Evolutionary conservation across 2,329 filamentous ascomycete species (phyloP).

Genomic region (Aspergillus jensenii): DNA sequence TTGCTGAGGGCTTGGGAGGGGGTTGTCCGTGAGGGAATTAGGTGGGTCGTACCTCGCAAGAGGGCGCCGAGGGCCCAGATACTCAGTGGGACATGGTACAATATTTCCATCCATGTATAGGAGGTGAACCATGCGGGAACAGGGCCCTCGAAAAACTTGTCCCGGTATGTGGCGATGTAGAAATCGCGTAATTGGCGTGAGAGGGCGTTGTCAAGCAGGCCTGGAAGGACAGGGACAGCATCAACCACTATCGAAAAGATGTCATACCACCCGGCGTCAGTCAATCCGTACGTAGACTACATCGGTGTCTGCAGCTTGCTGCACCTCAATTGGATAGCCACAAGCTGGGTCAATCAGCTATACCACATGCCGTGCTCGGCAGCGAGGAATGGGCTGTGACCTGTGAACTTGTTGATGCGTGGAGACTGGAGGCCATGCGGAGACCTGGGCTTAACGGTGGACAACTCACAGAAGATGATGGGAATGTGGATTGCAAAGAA

Average conservation of each 20-base stretch:
- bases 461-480: slow-evolving; percentile 56
- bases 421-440: background rate
- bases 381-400: background rate
- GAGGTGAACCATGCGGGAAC: slow-evolving; percentile 58
- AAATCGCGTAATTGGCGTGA: slow-evolving; percentile 53
- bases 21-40: background rate
- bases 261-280: slow-evolving; percentile 7
- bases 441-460: background rate
- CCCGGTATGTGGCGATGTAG: slow-evolving; percentile 62
- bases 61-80: slow-evolving; percentile 61
- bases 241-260: slow-evolving; percentile 54
- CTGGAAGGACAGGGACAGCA: slow-evolving; percentile 59
- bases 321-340: background rate
- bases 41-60: slow-evolving; percentile 44
- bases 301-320: background rate
- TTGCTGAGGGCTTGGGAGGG: background rate
- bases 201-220: slow-evolving; percentile 49
- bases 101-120: slow-evolving; percentile 59
- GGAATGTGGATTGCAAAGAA: slow-evolving; percentile 65
- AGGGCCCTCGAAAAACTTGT: slow-evolving; percentile 62
- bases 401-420: background rate
- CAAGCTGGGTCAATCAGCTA: background rate
- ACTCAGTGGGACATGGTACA: slow-evolving; percentile 62
- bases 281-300: background rate
- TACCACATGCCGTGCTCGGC: background rate